A percentile compares a stretch with the other conserved stretches of the same genome.
These are phyloP conservation scores for Craspedostauros australis DNA, from an alignment of 108 stramenopile genomes.

Conservation along the genomic window DNA sequence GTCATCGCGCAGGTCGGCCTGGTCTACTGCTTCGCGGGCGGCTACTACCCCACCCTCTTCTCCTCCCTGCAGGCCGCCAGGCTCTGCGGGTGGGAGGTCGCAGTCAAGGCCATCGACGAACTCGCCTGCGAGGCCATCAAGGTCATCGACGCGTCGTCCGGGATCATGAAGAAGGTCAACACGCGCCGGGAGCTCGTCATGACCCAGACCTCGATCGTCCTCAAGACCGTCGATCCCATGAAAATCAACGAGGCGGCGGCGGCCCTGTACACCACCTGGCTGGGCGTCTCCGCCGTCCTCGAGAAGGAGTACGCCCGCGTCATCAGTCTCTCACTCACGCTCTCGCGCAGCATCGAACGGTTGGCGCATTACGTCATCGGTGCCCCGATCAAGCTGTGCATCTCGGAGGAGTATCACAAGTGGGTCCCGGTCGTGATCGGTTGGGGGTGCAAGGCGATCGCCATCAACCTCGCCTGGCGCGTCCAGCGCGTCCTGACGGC, in stretches of 20 bases:
- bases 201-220: slow-evolving; percentile 17
- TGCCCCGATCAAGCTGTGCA: slow-evolving; percentile 5
- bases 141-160: slow-evolving; percentile 18
- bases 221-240: slow-evolving; percentile 34
- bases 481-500: slow-evolving; percentile 83
- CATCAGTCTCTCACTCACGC: slow-evolving; percentile 21
- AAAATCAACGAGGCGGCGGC: slow-evolving; percentile 33
- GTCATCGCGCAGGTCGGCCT: slow-evolving; percentile 33
- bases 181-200: slow-evolving; percentile 10
- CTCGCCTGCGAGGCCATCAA: slow-evolving; percentile 26
- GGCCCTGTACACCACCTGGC: slow-evolving; percentile 37
- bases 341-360: slow-evolving; percentile 15
- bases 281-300: slow-evolving; percentile 26
- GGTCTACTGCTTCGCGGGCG: slow-evolving; percentile 44
- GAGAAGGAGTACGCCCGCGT: slow-evolving; percentile 28
- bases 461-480: slow-evolving; percentile 80
- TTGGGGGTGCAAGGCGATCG: slow-evolving; percentile 52
- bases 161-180: slow-evolving; percentile 3
- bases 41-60: slow-evolving; percentile 43
- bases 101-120: slow-evolving; percentile 16
- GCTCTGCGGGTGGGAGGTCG: slow-evolving; percentile 28
- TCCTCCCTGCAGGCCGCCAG: slow-evolving; percentile 23
- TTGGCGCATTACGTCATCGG: slow-evolving; percentile 13
- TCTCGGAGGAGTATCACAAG: slow-evolving; percentile 26
- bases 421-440: slow-evolving; percentile 58